Conservation (phyloP, 1,284 basidiomycete genomes). For the Melampsora larici-populina region DNA sequence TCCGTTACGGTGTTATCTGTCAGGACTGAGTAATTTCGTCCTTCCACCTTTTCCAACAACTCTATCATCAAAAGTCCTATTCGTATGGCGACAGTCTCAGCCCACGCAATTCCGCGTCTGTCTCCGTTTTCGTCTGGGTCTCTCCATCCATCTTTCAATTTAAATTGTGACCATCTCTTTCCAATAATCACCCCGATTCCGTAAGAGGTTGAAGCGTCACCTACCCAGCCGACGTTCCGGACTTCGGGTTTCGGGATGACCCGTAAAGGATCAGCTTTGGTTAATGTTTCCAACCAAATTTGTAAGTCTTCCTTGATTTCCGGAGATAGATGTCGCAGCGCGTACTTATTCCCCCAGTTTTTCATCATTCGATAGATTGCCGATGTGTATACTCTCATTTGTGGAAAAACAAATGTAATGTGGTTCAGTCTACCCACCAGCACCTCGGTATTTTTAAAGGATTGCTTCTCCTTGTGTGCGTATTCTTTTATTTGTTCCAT, state of each 20-base stretch:
- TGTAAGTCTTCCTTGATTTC: background rate
- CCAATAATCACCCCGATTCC: background rate
- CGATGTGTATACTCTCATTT: too few species aligned
- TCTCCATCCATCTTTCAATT: background rate
- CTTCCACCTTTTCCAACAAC: background rate
- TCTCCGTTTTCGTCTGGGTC: too few species aligned
- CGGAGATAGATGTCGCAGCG: background rate
- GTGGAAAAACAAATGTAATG: too few species aligned
- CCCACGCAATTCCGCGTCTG: background rate
- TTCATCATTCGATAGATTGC: too few species aligned
- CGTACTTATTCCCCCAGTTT: background rate
- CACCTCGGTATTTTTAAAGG: too few species aligned
- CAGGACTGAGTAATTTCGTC: background rate
- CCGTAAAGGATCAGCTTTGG: background rate
- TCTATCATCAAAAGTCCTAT: background rate
- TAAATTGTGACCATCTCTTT: background rate
- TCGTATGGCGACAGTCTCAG: conserved; percentile 8
- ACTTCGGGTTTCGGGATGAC: background rate
- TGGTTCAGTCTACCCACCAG: too few species aligned
- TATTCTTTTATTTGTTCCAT: background rate
- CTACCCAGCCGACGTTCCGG: background rate
- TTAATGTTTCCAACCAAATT: background rate
- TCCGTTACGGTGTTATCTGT: too few species aligned
- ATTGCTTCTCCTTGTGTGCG: background rate
- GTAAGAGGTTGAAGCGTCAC: conserved; percentile 12